These are phyloP conservation scores for Chamaenerion angustifolium DNA, from an alignment of 345 rosid genomes.

Conservation along the genomic window DNA sequence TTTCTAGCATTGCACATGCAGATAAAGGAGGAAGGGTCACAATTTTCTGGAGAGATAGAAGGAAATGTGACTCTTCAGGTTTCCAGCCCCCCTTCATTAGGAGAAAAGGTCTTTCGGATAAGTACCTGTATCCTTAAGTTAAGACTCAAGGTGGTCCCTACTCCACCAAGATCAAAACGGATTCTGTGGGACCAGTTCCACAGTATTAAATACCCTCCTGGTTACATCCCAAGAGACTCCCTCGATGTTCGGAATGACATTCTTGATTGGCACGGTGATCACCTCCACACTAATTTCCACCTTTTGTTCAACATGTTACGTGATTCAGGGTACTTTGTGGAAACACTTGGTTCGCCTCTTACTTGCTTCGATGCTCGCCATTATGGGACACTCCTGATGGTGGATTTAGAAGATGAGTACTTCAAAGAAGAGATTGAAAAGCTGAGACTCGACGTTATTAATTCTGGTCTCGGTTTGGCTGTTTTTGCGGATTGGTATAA, in stretches of 20 bases:
- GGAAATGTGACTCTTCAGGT: slow-evolving; percentile 66
- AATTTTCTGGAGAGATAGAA: slow-evolving; percentile 67
- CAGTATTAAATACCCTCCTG: slow-evolving; percentile 95
- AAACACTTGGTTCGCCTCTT: slow-evolving; percentile 94
- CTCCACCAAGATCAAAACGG: slow-evolving; percentile 79
- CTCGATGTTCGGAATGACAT: slow-evolving; percentile 96
- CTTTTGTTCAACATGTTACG: slow-evolving; percentile 86
- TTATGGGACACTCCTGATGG: slow-evolving; percentile 89
- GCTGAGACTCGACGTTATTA: slow-evolving; percentile 63
- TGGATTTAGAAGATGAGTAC: slow-evolving; percentile 94
- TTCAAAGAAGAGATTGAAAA: slow-evolving; percentile 87
- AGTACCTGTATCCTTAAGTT: slow-evolving; percentile 69
- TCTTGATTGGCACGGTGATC: slow-evolving; percentile 99
- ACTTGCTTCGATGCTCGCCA: slow-evolving; percentile 89
- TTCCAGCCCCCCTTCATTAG: slow-evolving; percentile 66
- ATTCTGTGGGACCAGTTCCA: slow-evolving; percentile 97
- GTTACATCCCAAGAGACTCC: slow-evolving; percentile 96
- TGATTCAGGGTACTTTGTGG: slow-evolving; percentile 86
- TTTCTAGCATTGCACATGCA: slow-evolving; percentile 94
- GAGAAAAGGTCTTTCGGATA: slow-evolving; percentile 45
- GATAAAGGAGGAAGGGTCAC: slow-evolving; percentile 92
- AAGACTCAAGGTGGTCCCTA: slow-evolving; percentile 75
- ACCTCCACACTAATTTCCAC: slow-evolving; percentile 92
- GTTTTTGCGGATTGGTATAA: slow-evolving; percentile 98
- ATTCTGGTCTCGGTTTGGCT: slow-evolving; percentile 69